Base-by-base conservation (phyloP, 768 basidiomycete genomes). In the Rickenella mellea region DNA sequence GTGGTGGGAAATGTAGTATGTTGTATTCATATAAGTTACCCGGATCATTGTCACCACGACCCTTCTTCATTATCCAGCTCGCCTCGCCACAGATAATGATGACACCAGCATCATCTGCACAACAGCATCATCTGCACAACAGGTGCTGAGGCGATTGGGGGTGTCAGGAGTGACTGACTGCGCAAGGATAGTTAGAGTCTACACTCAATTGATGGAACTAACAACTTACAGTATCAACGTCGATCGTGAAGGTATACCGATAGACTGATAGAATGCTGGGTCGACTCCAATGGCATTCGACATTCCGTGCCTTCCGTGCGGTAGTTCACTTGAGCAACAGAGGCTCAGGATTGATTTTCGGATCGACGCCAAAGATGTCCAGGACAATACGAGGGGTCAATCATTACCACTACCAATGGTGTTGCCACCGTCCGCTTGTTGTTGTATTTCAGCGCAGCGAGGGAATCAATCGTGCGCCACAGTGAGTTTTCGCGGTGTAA, bases 1-100 rank as follows among this genome's bases (percentile, higher is more conserved):
- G 58, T 98, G 89, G 54, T 92, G 90, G 0, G 89, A 93, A 57
- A 92, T 84, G 66, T 91, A 94, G 66, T 94, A 94, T 53, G n/a
- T 93, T 88, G 67, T 94, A 92, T n/a, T n/a, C n/a, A n/a, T n/a
- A n/a, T n/a, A n/a, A n/a, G n/a, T n/a, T 26, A 72, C 86, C 66
- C 96, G 93, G 43, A 96, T 94, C 92, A 97, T 96, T 12, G 94
- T 98, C 94, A 98, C 83, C 93, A 92, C 4, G 92, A 96, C 33
- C 79, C 78, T 51, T 91, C 83, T 55, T 93, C 91, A 59, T 96
- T 97, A 50, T 80, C 73, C 14, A 97, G 70, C 57, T 89, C 6
- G 92, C 94, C 61, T 96, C 92, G 19, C 92, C 92, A 46, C 92
- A 96, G 40, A 96, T 84, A 24, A 90, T 92, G 44, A 96, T 93